Evolutionary conservation across 768 basidiomycete species (phyloP).

Genomic region (Pholiota conissans): DNA sequence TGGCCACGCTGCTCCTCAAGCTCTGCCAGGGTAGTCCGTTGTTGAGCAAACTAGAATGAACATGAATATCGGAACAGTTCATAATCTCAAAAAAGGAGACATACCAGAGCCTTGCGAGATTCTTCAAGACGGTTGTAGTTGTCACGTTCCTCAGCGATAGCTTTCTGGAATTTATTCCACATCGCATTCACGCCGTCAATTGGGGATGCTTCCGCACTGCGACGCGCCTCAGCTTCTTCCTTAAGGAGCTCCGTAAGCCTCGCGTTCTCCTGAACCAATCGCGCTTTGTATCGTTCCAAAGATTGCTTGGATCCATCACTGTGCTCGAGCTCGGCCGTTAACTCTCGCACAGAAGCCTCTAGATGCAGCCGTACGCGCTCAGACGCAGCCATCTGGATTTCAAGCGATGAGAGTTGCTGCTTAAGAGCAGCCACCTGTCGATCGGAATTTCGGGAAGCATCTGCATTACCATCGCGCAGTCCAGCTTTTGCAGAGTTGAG

Average conservation of each 20-base stretch:
- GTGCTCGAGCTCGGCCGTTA: constrained; percentile 61
- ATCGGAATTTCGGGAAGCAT: constrained; percentile 27
- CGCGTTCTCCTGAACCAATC: constrained; percentile 57
- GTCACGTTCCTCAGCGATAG: constrained; percentile 58
- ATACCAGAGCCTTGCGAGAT: constrained; percentile 67
- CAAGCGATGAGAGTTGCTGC: constrained; percentile 67
- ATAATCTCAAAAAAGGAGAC: constrained; percentile 18
- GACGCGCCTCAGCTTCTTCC: constrained; percentile 65
- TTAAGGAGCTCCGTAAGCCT: constrained; percentile 54
- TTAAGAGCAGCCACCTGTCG: constrained; percentile 52
- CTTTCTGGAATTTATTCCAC: constrained; percentile 65
- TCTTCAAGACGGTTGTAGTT: constrained; percentile 67
- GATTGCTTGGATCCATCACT: constrained; percentile 68
- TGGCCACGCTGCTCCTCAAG: constrained; percentile 65
- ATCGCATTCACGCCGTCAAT: constrained; percentile 62
- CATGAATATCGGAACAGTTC: background rate
- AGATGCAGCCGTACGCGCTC: constrained; percentile 66
- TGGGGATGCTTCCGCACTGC: constrained; percentile 60
- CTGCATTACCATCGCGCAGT: constrained; percentile 11
- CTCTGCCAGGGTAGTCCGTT: constrained; percentile 63
- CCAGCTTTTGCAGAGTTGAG: constrained; percentile 13
- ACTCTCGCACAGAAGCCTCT: constrained; percentile 56
- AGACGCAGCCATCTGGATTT: constrained; percentile 68
- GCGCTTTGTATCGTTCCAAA: constrained; percentile 54
- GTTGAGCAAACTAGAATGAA: constrained; percentile 56